phyloP scores from a whole-genome alignment of 2,329 filamentous ascomycete species.

The Clonostachys chloroleuca region DNA sequence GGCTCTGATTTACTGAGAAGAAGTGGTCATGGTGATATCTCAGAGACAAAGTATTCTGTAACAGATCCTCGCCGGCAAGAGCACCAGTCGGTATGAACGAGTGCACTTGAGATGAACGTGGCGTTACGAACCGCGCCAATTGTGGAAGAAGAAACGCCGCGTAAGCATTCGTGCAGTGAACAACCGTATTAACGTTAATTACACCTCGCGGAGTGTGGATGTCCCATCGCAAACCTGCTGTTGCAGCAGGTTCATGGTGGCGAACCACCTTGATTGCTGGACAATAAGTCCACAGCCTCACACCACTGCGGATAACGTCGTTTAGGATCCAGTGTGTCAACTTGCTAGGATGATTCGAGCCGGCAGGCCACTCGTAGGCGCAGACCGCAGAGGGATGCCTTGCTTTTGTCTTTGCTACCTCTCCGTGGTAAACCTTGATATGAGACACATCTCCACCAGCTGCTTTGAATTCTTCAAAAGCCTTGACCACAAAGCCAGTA shows the following conservation, averaged over 20 bases:
- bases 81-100: conserved; percentile 23
- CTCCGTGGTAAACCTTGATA: background rate
- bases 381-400: conserved; percentile 27
- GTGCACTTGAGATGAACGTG: background rate
- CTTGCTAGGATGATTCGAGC: conserved; percentile 42
- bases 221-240: background rate
- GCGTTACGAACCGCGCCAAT: background rate
- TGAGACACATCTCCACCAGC: background rate
- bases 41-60: conserved; percentile 35
- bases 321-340: conserved; percentile 40
- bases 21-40: conserved; percentile 40
- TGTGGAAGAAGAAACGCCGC: background rate
- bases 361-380: conserved; percentile 46
- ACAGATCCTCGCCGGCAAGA: conserved; percentile 22
- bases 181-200: background rate
- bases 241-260: background rate
- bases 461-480: conserved; percentile 12
- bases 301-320: conserved; percentile 27
- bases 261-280: background rate
- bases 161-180: background rate
- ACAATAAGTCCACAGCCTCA: conserved; percentile 20
- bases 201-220: background rate
- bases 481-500: conserved; percentile 31
- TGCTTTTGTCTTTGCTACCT: conserved; percentile 16
- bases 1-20: conserved; percentile 41